Conservation (phyloP, 352 stramenopile species). For the Pythium oligandrum region DNA sequence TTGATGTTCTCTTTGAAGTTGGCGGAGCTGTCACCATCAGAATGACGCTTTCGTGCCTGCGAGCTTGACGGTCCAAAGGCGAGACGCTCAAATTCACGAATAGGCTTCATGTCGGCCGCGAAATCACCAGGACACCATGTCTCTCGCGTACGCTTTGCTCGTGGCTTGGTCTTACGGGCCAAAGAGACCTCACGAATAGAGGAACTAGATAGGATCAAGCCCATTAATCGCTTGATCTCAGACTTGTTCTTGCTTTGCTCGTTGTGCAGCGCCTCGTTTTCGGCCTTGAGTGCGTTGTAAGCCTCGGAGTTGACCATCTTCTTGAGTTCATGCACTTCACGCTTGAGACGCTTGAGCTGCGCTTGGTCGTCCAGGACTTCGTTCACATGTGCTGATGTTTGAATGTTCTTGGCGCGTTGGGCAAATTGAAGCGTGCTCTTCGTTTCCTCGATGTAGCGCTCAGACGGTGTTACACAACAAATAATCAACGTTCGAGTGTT, state of each 20-base stretch:
- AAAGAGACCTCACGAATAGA: slow-evolving; percentile 11
- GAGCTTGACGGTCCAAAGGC: slow-evolving; percentile 20
- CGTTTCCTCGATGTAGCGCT: slow-evolving; percentile 76
- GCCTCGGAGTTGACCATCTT: slow-evolving; percentile 48
- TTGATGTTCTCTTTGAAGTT: slow-evolving; percentile 47
- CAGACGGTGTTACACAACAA: slow-evolving; percentile 73
- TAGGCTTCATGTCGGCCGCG: slow-evolving; percentile 13
- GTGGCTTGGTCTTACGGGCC: slow-evolving; percentile 21
- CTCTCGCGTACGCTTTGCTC: slow-evolving; percentile 46
- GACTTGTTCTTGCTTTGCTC: slow-evolving; percentile 53
- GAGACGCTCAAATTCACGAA: slow-evolving; percentile 8
- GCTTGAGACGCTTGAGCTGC: slow-evolving; percentile 64
- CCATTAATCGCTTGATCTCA: slow-evolving; percentile 50
- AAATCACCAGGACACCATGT: slow-evolving; percentile 77
- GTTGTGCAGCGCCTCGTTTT: slow-evolving; percentile 61
- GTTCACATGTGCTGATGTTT: slow-evolving; percentile 80
- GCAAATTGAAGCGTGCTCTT: slow-evolving; percentile 92
- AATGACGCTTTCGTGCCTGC: slow-evolving; percentile 23
- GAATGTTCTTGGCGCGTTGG: slow-evolving; percentile 88
- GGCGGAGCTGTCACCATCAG: neutral
- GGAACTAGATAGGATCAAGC: slow-evolving; percentile 55
- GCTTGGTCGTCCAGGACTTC: slow-evolving; percentile 91
- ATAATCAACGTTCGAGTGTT: slow-evolving; percentile 92
- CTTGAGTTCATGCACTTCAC: slow-evolving; percentile 67
- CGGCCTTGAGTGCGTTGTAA: slow-evolving; percentile 53